Percentiles rank a stretch among this genome's conserved stretches.
These are phyloP conservation scores for Chondrostereum purpureum DNA, from an alignment of 1,284 basidiomycete genomes.

Conservation along the genomic window DNA sequence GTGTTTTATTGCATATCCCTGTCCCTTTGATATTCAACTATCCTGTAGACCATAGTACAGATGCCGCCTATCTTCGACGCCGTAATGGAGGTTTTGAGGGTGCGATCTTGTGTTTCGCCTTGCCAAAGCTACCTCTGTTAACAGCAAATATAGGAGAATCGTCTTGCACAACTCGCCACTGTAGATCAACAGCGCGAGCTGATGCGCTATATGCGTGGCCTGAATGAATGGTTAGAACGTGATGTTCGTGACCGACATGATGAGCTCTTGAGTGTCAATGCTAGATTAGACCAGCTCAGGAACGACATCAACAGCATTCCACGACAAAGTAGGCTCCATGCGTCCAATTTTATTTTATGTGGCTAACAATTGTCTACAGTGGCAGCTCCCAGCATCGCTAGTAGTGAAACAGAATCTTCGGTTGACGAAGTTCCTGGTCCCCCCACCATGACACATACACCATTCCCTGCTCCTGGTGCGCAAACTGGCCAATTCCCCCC, in stretches of 20 bases:
- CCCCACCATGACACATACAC: not conserved
- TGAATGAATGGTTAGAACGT: conserved; percentile 69
- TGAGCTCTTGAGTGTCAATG: conserved; percentile 59
- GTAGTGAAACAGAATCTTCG: conserved; percentile 1
- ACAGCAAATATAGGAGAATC: conserved; percentile 75
- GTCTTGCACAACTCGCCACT: conserved; percentile 61
- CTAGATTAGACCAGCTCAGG: conserved; percentile 54
- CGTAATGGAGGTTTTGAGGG: conserved; percentile 57
- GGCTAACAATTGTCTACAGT: conserved; percentile 3
- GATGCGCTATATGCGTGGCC: conserved; percentile 63
- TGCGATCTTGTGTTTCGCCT: conserved; percentile 29
- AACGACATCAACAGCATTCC: conserved; percentile 40
- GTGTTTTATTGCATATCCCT: not conserved
- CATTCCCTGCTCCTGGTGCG: not conserved
- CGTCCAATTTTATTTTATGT: not conserved
- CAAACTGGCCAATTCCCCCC: conserved; percentile 14
- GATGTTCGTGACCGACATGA: conserved; percentile 70
- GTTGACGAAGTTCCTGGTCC: conserved; percentile 7
- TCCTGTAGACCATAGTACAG: conserved; percentile 45
- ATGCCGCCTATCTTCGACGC: conserved; percentile 50
- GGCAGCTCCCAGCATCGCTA: not conserved
- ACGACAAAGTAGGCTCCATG: conserved; percentile 20
- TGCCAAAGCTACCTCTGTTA: not conserved
- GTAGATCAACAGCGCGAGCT: conserved; percentile 72
- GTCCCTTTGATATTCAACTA: not conserved